phyloP scores from a whole-genome alignment of 2,329 filamentous ascomycete species.

The Albifimbria verrucaria region DNA sequence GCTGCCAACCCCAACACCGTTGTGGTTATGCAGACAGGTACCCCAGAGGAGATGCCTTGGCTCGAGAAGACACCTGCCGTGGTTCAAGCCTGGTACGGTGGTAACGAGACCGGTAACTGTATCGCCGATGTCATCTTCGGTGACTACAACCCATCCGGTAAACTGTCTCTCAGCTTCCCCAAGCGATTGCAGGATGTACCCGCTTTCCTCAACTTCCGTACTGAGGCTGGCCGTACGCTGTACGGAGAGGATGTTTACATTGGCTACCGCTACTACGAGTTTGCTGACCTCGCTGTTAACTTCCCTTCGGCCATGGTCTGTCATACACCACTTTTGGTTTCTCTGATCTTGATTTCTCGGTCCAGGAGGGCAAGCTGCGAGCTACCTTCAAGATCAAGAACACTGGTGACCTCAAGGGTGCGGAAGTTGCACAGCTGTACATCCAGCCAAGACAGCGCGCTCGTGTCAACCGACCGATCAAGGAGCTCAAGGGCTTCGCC shows the following conservation, averaged over 20 bases:
- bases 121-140: slow-evolving; percentile 78
- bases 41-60: slow-evolving; percentile 72
- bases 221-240: slow-evolving; percentile 66
- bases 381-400: slow-evolving; percentile 57
- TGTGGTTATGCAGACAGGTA: slow-evolving; percentile 75
- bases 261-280: slow-evolving; percentile 79
- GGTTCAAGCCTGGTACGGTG: slow-evolving; percentile 79
- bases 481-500: slow-evolving; percentile 63
- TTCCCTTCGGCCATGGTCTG: slow-evolving; percentile 80
- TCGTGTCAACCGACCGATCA: slow-evolving; percentile 52
- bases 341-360: slow-evolving; percentile 45
- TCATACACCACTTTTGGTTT: slow-evolving; percentile 70
- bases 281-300: slow-evolving; percentile 58
- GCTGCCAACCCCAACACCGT: slow-evolving; percentile 66
- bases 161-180: slow-evolving; percentile 73
- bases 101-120: slow-evolving; percentile 81
- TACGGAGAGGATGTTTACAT: slow-evolving; percentile 82
- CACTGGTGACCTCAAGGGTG: slow-evolving; percentile 50
- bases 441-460: slow-evolving; percentile 48
- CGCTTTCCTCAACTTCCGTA: slow-evolving; percentile 70
- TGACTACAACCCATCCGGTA: slow-evolving; percentile 69
- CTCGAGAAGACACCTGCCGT: slow-evolving; percentile 53
- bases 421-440: slow-evolving; percentile 58
- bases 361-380: slow-evolving; percentile 42
- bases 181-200: slow-evolving; percentile 66